A percentile compares a stretch with the other conserved stretches of the same genome.
Conservation (phyloP, 257 asterid genomes). For the Solanum tarijense region DNA sequence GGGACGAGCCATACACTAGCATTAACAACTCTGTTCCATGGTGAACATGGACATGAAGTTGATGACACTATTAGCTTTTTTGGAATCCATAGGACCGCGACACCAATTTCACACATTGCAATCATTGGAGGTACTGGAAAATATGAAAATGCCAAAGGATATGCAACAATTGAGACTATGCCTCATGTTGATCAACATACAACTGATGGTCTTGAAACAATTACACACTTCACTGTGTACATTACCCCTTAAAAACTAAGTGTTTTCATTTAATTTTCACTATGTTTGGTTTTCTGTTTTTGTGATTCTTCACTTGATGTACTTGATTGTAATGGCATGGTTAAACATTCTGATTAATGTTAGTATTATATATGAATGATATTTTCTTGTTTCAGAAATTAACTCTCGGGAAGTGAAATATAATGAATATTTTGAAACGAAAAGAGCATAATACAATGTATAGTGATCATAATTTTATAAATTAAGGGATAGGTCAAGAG, state of each 20-base stretch:
- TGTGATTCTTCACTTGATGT: background rate
- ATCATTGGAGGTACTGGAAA: slow-evolving; percentile 74
- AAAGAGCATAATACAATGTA: background rate
- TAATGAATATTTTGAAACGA: background rate
- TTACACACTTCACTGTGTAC: slow-evolving; percentile 68
- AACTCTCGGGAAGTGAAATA: background rate
- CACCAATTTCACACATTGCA: slow-evolving; percentile 68
- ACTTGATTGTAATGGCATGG: background rate
- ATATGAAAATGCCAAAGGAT: slow-evolving; percentile 65
- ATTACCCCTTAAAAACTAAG: slow-evolving; percentile 34
- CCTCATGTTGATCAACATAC: slow-evolving; percentile 68
- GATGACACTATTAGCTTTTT: slow-evolving; percentile 69
- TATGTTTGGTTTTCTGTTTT: background rate
- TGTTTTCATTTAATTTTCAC: background rate
- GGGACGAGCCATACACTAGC: slow-evolving; percentile 78
- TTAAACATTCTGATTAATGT: background rate
- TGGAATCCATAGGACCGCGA: slow-evolving; percentile 80
- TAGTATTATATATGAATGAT: background rate
- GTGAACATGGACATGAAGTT: slow-evolving; percentile 33
- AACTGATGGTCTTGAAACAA: slow-evolving; percentile 76
- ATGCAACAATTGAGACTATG: slow-evolving; percentile 72
- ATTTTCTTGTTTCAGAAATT: too few species aligned
- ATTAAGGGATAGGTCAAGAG: background rate
- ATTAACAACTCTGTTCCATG: slow-evolving; percentile 64
- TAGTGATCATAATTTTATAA: background rate